phyloP scores from a whole-genome alignment of 225 moss, liverwort and hornwort genomes.

The Pleurozium schreberi region DNA sequence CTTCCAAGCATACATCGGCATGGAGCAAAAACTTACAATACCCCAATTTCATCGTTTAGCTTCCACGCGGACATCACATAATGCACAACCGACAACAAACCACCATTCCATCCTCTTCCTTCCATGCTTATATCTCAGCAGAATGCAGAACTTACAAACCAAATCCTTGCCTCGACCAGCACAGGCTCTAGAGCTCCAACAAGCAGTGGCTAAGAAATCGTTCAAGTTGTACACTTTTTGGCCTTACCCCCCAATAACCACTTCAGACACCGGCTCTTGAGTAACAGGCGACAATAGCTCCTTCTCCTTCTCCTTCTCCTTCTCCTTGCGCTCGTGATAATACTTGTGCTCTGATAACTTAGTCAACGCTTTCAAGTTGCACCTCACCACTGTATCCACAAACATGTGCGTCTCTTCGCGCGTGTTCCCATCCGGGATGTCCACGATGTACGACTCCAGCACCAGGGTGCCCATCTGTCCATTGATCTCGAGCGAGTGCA shows the following conservation, averaged over 20 bases:
- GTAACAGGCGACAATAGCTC: neutral
- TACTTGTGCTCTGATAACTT: conserved; percentile 20
- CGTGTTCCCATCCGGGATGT: conserved; percentile 45
- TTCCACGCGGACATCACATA: neutral
- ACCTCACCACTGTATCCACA: conserved; percentile 34
- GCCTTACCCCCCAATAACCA: neutral
- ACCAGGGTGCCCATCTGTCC: conserved; percentile 36
- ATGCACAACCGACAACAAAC: neutral
- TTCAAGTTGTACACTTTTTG: neutral
- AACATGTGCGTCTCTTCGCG: conserved; percentile 47
- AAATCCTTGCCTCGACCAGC: neutral
- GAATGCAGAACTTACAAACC: neutral
- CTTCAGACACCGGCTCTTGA: neutral
- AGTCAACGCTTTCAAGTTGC: conserved; percentile 34
- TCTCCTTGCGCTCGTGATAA: conserved; percentile 1
- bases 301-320: neutral
- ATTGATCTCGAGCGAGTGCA: conserved; percentile 26
- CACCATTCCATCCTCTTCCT: neutral
- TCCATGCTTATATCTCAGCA: neutral
- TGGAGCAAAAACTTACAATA: neutral
- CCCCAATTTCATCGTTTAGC: neutral
- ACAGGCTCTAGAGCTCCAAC: neutral
- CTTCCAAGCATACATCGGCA: neutral
- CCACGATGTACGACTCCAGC: conserved; percentile 52
- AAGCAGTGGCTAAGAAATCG: neutral